Percentiles rank a stretch among this genome's conserved stretches.
Conservation (phyloP, 2,329 filamentous ascomycete species). For the Rhinocladiella similis region DNA sequence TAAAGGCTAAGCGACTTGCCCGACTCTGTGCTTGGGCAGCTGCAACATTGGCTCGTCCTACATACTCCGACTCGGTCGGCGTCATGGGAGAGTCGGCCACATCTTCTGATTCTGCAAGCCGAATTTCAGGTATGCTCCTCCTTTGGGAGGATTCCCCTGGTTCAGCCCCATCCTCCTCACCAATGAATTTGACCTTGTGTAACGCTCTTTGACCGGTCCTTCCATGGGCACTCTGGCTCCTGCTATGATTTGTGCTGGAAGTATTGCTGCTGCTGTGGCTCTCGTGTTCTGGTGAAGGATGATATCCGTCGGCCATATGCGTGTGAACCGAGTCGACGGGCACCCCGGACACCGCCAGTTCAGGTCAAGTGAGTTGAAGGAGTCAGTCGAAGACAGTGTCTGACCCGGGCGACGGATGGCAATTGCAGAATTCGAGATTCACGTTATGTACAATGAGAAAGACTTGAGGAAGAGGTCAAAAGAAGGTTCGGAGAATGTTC, state of each 20-base stretch:
- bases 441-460: background rate
- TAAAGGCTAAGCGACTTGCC: slow-evolving; percentile 19
- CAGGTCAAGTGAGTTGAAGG: background rate
- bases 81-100: slow-evolving; percentile 17
- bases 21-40: slow-evolving; percentile 21
- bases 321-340: background rate
- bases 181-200: slow-evolving; percentile 23
- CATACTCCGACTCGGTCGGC: slow-evolving; percentile 9
- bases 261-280: slow-evolving; percentile 13
- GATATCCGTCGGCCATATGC: slow-evolving; percentile 11
- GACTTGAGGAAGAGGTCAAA: background rate
- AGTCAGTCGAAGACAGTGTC: background rate
- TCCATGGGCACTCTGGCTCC: slow-evolving; percentile 5
- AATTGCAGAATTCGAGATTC: background rate
- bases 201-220: slow-evolving; percentile 3
- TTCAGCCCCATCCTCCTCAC: background rate
- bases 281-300: background rate
- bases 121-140: slow-evolving; percentile 16
- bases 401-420: too few relatives aligned
- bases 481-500: background rate
- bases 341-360: background rate
- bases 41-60: slow-evolving; percentile 18
- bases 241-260: slow-evolving; percentile 6
- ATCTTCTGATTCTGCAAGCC: slow-evolving; percentile 14
- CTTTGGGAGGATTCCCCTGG: background rate